These are phyloP conservation scores for Coemansia sp. DNA, from an alignment of 192 early-diverging fungal species.

Conservation along the genomic window DNA sequence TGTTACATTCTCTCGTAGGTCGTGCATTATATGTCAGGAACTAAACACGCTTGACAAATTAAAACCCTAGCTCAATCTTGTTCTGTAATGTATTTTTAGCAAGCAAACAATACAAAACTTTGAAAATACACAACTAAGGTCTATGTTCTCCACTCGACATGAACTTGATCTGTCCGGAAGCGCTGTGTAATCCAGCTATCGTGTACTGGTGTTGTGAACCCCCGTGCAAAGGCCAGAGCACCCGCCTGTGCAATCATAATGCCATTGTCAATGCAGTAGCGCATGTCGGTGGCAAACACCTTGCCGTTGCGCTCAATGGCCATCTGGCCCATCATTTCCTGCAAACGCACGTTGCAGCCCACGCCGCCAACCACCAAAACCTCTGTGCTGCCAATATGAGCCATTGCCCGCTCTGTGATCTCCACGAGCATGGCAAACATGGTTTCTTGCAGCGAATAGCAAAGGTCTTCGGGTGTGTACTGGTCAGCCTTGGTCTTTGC, in stretches of 20 bases:
- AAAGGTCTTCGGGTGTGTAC: constrained; percentile 84
- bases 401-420: constrained; percentile 98
- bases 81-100: too few relatives aligned
- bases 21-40: too few relatives aligned
- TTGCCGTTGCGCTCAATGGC: constrained; percentile 78
- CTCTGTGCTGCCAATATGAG: constrained; percentile 86
- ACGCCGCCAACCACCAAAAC: constrained; percentile 97
- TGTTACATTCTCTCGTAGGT: too few relatives aligned
- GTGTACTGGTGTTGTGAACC: constrained; percentile 74
- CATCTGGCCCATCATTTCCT: constrained; percentile 99
- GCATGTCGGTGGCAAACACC: constrained; percentile 95
- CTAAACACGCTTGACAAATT: too few relatives aligned
- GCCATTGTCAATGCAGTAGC: constrained; percentile 98
- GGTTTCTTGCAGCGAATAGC: constrained; percentile 95
- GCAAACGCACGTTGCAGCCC: constrained; percentile 90
- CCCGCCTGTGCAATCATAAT: constrained; percentile 99
- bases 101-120: neutral
- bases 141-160: constrained; percentile 71
- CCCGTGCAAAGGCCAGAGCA: constrained; percentile 76
- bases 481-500: constrained; percentile 59
- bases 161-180: constrained; percentile 83
- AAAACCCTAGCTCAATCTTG: too few relatives aligned
- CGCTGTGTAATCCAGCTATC: constrained; percentile 93
- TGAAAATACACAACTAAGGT: neutral
- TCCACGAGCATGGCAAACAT: constrained; percentile 99